Evolutionary conservation across 768 basidiomycete species (phyloP), one percentile per base, ranked within the genome.

Genomic region (Trametes cingulata): DNA sequence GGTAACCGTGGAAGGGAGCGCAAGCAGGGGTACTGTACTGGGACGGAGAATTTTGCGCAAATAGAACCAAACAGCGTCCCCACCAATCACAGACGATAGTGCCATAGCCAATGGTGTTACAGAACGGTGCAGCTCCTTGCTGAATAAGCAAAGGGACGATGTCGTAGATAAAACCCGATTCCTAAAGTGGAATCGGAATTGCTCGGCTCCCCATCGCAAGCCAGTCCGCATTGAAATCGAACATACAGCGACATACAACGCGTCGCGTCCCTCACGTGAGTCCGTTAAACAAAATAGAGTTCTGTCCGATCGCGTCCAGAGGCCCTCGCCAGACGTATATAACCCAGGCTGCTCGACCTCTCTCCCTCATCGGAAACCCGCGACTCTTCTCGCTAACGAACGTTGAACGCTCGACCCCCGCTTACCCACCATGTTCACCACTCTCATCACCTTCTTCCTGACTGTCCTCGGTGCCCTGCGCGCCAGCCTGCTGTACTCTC

Each of bases 301-400:
- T 56, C 55, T 36, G 36, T 56, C 55, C 55, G 55, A 56, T 49
- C 55, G 55, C 46, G 46, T 48, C 46, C 9, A 27, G 42, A n/a
- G 17, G 17, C 29, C 17, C 41, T 10, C 20, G 33, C n/a, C 2
- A 17, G 20, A 22, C 27, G 15, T 22, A 45, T 45, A 54, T 43
- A 54, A 54, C 2, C 42, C 29, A 13, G 29, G 17, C 37, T 6
- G 17, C 7, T 22, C 46, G 17, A 3, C 24, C 37, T 24, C 46
- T 45, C 25, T 22, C 37, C 42, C 41, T 9, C 7, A 15, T 8
- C 22, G 15, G 15, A 37, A 7, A 3, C 10, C n/a, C 6, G 19
- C 20, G n/a, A 1, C 49, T 22, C 35, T 51, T 35, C 3, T 19
- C 35, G 12, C 36, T 37, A 6, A 10, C 14, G 29, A n/a, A n/a